Conservation (phyloP, 2,329 filamentous ascomycete species). For the Fusarium ambrosium region DNA sequence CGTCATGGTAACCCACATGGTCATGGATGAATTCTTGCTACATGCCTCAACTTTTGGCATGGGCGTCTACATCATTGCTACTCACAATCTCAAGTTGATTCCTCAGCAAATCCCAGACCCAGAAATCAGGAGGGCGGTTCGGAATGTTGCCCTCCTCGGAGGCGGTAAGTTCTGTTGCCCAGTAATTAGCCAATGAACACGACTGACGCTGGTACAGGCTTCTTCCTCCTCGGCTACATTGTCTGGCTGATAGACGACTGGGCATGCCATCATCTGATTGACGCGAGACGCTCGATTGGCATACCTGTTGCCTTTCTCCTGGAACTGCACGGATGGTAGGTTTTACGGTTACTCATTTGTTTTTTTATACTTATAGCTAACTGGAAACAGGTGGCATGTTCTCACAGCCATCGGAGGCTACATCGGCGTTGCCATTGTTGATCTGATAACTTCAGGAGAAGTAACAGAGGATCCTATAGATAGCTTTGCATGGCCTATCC, state of each 20-base stretch:
- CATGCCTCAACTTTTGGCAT: slow-evolving; percentile 55
- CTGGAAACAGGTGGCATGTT: slow-evolving; percentile 55
- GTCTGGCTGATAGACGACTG: slow-evolving; percentile 57
- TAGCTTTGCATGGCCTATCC: slow-evolving; percentile 54
- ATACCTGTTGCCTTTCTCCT: slow-evolving; percentile 55
- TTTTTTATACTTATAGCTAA: background rate
- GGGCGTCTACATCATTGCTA: slow-evolving; percentile 52
- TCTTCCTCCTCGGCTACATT: slow-evolving; percentile 54
- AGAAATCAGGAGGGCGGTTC: slow-evolving; percentile 30
- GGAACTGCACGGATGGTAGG: slow-evolving; percentile 56
- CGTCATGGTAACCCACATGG: slow-evolving; percentile 58
- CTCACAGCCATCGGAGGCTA: slow-evolving; percentile 59
- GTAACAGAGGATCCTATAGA: slow-evolving; percentile 47
- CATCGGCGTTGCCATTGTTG: slow-evolving; percentile 54
- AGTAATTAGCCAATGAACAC: fast-evolving
- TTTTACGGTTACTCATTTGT: too few relatives aligned
- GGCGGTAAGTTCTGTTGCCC: slow-evolving; percentile 19
- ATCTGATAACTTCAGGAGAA: slow-evolving; percentile 53
- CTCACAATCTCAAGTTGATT: slow-evolving; percentile 49
- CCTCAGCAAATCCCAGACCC: slow-evolving; percentile 50
- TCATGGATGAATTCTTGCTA: slow-evolving; percentile 58
- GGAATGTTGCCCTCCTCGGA: slow-evolving; percentile 37
- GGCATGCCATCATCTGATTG: slow-evolving; percentile 49
- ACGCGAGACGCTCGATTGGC: slow-evolving; percentile 48
- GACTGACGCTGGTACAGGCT: slow-evolving; percentile 40